Percentiles rank a stretch among this genome's conserved stretches.
These are phyloP conservation scores for Metschnikowia corniflorae DNA, from an alignment of 805 yeast genomes.

Conservation along the genomic window DNA sequence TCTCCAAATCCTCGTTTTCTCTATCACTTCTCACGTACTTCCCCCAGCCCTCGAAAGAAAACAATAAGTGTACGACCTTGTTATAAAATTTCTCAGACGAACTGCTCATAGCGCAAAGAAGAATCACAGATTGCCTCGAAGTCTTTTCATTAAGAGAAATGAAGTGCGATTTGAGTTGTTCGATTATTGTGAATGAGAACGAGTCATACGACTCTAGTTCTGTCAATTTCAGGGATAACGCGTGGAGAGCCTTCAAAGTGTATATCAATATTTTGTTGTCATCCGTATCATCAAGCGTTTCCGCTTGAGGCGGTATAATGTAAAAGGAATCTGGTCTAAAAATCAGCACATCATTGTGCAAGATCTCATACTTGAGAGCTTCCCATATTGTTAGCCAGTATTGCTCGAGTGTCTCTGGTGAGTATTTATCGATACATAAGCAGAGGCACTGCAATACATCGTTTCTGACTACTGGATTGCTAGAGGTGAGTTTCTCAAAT, in stretches of 20 bases:
- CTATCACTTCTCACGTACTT: slow-evolving; percentile 28
- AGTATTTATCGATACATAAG: slow-evolving; percentile 52
- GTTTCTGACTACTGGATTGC: slow-evolving; percentile 66
- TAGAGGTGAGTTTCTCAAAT: slow-evolving; percentile 73
- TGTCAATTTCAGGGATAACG: slow-evolving; percentile 34
- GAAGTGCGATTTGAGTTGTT: slow-evolving; percentile 53
- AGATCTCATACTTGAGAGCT: slow-evolving; percentile 81
- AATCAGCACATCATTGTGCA: slow-evolving; percentile 59
- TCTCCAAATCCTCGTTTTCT: slow-evolving; percentile 6
- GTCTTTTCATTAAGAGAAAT: slow-evolving; percentile 48
- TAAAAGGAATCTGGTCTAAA: slow-evolving; percentile 25
- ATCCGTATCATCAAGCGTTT: slow-evolving; percentile 30
- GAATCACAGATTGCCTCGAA: slow-evolving; percentile 57
- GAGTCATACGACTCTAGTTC: slow-evolving; percentile 27
- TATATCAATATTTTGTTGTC: slow-evolving; percentile 35
- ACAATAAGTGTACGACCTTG: slow-evolving; percentile 35
- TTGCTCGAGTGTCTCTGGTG: slow-evolving; percentile 44
- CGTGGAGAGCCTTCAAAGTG: slow-evolving; percentile 31
- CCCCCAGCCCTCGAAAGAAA: slow-evolving; percentile 42
- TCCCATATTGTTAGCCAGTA: slow-evolving; percentile 82
- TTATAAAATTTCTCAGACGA: slow-evolving; percentile 47
- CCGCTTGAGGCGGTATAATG: slow-evolving; percentile 27
- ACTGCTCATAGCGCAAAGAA: slow-evolving; percentile 54
- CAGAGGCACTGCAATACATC: slow-evolving; percentile 68
- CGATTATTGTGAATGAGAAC: slow-evolving; percentile 23